Base-by-base conservation (phyloP, 2,329 filamentous ascomycete species). In the Penicillium polonicum region DNA sequence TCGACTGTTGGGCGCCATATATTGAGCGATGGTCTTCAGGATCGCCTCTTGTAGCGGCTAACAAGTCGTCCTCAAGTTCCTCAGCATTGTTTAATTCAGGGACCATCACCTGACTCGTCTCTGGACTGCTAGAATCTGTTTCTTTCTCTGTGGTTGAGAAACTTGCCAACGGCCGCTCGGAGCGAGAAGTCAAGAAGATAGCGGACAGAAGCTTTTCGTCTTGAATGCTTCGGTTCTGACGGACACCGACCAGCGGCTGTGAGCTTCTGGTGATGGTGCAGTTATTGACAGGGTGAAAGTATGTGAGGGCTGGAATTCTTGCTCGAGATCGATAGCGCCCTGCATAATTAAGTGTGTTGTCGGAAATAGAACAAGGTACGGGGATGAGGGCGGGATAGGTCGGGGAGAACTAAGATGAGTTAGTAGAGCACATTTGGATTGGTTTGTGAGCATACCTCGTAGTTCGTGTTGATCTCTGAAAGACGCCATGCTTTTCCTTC, bases 181-280 rank as follows among this genome's bases (percentile, higher is more conserved):
- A 71, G n/a, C 78, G 75, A 13, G 86, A 87, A 10, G 90, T 92
- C 50, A 88, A 89, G 75, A 97, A 99, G 55, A 96, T 97, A 5
- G 94, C 91, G 23, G 90, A 88, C 21, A 99, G 88, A 5, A 99
- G 84, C 68, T 92, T 91, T 76, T 99, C 94, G 70, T 99, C 94
- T 73, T 99, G 94, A 33, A 96, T 90, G 69, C 92, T 97, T 43
- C 93, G 87, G 69, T 96, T 94, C 61, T 90, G 86, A 48, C 89
- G 86, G 25, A 97, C 85, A 15, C 94, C 94, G 2, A 93, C 89
- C 57, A 93, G 81, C 0, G 94, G 94, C 72, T 99, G 94, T 4
- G 93, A 96, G 70, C 92, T 96, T 71, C 94, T 85, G 2, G 93
- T 97, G 63, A 99, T 96, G 25, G 92, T 94, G 74, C 94, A 97